Evolutionary conservation across 495 filamentous ascomycete genomes (phyloP), one percentile per base, ranked within the genome.

Genomic region (Sporormia fimetaria): DNA sequence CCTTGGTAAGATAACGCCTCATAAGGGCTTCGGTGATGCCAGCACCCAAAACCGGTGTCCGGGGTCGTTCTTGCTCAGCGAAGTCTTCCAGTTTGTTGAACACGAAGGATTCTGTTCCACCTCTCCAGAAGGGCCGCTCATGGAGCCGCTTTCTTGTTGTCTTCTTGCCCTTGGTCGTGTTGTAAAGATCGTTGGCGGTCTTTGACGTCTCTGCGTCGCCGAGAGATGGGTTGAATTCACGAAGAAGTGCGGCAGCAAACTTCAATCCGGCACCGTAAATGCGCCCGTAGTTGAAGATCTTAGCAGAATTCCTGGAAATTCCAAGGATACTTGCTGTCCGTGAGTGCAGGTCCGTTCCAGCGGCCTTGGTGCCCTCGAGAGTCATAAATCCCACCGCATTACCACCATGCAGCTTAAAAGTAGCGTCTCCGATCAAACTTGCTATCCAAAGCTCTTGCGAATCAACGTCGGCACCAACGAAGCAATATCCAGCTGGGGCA

Each of bases 401-500:
- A 33, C 90, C 92, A 42, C 90, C 90, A 48, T 99, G 90, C 2
- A 96, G 65, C 48, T 80, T 76, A 60, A 99, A 96, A 37, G 87
- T 82, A 9, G 90, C 80, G 62, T 99, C 90, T 15, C 90, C 90
- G 21, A 99, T 76, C 3, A 99, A 71, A 61, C 83, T 88, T 5
- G 90, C 90, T 53, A 99, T 99, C 90, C 90, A 99, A 21, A 99
- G 70, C 62, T 99, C 90, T 58, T 99, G 80, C n/a, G 87, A 95
- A 54, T 99, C 90, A 5, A 99, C 90, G 60, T 99, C 90, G 3
- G 92, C 90, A 22, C 90, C 90, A 35, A 99, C 90, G 60, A 99
- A 94, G 37, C 70, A 77, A 49, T 95, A 86, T 21, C 90, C 90
- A 16, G 77, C 76, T 0, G 90, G 90, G 11, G 92, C 87, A 54